Evolutionary conservation across 148 eudicot species (phyloP).

Genomic region (Mesembryanthemum crystallinum): DNA sequence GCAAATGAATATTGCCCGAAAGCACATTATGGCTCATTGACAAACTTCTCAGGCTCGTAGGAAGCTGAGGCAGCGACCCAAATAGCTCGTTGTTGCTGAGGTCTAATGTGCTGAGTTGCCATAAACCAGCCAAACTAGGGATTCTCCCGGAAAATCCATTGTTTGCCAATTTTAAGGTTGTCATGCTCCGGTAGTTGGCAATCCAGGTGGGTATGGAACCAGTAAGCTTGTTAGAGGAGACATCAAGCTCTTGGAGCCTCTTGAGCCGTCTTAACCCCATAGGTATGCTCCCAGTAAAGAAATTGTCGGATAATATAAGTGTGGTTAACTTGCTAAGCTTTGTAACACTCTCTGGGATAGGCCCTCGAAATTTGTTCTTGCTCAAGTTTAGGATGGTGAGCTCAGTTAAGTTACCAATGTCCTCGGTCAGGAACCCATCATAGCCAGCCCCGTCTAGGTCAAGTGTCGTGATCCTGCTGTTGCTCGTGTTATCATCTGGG

Average conservation of each 20-base stretch:
- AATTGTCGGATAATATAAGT: conserved; percentile 46
- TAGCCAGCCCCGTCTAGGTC: conserved; percentile 60
- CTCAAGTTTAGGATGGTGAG: conserved; percentile 49
- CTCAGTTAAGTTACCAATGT: conserved; percentile 59
- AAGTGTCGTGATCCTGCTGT: conserved; percentile 39
- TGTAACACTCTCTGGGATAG: conserved; percentile 43
- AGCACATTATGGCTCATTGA: conserved; percentile 47
- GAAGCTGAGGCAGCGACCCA: conserved; percentile 55
- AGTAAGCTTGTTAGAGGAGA: conserved; percentile 52
- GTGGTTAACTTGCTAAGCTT: conserved; percentile 45
- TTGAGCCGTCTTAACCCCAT: conserved; percentile 34
- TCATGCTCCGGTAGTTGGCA: conserved; percentile 36
- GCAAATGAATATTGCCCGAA: conserved; percentile 46
- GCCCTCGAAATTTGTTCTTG: conserved; percentile 65
- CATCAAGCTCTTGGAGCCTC: conserved; percentile 43
- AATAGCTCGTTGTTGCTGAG: conserved; percentile 49
- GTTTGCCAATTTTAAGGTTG: conserved; percentile 35
- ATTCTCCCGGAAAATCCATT: conserved; percentile 55
- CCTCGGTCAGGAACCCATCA: conserved; percentile 56
- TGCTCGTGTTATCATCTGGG: conserved; percentile 45
- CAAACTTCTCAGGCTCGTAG: conserved; percentile 38
- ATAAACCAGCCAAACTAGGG: conserved; percentile 49
- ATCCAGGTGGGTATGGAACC: conserved; percentile 50
- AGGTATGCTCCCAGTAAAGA: conserved; percentile 54
- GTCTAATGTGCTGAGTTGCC: conserved; percentile 63